Conservation (phyloP, 257 asterid species). For the Orobanche coerulescens region DNA sequence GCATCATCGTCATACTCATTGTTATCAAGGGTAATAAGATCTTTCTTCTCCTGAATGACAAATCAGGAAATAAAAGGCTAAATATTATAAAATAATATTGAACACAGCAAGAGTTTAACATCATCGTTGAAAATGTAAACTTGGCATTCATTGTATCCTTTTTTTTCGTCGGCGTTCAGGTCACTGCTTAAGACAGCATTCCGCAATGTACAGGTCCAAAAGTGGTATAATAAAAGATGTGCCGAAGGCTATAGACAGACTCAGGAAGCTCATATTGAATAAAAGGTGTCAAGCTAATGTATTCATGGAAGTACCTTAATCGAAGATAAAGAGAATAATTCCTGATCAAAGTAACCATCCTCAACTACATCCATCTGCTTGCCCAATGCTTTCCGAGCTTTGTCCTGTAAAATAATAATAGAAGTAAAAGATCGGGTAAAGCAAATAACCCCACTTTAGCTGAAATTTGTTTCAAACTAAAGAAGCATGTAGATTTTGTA, state of each 20-base stretch:
- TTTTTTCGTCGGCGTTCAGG: too few species aligned
- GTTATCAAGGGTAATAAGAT: slow-evolving; percentile 72
- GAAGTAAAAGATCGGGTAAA: background rate
- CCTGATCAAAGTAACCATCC: slow-evolving; percentile 73
- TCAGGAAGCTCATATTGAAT: too few species aligned
- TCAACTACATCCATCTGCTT: slow-evolving; percentile 53
- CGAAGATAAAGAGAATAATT: slow-evolving; percentile 65
- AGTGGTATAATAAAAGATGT: background rate
- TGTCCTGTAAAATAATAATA: slow-evolving; percentile 46
- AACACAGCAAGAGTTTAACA: too few species aligned
- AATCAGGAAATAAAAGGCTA: background rate
- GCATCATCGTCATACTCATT: slow-evolving; percentile 55
- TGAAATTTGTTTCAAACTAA: background rate
- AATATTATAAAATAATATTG: background rate
- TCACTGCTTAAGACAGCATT: background rate
- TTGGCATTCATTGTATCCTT: too few species aligned
- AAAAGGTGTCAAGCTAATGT: background rate
- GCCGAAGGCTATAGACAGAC: background rate
- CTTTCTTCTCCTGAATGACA: slow-evolving; percentile 60
- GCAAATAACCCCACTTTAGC: background rate
- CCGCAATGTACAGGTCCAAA: background rate
- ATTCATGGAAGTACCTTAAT: slow-evolving; percentile 48
- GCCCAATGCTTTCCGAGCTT: slow-evolving; percentile 85
- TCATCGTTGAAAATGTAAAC: too few species aligned
- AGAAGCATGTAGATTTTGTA: background rate